Conservation (phyloP, 768 basidiomycete genomes). For the Neoboletus subvelutipes region DNA sequence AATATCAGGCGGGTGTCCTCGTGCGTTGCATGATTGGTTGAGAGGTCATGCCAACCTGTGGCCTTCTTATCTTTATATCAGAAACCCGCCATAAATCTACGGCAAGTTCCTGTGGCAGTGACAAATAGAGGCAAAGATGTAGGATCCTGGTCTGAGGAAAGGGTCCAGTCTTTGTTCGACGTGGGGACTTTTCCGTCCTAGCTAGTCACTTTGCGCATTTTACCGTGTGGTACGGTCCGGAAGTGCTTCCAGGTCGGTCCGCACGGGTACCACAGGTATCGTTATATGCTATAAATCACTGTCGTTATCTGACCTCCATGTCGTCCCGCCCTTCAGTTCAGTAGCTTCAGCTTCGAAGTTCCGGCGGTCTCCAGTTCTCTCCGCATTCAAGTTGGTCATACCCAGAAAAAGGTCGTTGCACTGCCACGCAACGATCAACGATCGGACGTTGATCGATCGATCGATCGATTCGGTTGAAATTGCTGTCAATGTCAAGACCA, state of each 20-base stretch:
- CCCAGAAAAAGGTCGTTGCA: no score
- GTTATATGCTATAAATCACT: neutral
- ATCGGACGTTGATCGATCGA: neutral
- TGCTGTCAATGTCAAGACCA: neutral
- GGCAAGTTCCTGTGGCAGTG: neutral
- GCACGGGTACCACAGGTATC: no score
- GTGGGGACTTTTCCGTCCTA: neutral
- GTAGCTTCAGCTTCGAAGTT: neutral
- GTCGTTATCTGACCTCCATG: no score
- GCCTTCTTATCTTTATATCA: neutral
- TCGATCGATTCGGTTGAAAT: neutral
- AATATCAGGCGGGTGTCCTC: neutral
- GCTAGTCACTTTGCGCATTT: no score
- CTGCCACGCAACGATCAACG: no score
- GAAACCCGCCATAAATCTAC: no score
- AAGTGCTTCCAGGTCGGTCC: neutral
- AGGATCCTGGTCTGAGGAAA: neutral
- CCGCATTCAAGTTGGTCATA: neutral
- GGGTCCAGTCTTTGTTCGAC: neutral
- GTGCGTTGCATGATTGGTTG: neutral
- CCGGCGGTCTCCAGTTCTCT: neutral
- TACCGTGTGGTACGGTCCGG: neutral
- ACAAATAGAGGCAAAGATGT: neutral
- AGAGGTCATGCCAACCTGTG: neutral
- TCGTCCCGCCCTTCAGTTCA: neutral